Evolutionary conservation across 192 early-diverging fungal genomes (phyloP), one percentile per base, ranked within the genome.

Genomic region (Backusella tuberculispora): DNA sequence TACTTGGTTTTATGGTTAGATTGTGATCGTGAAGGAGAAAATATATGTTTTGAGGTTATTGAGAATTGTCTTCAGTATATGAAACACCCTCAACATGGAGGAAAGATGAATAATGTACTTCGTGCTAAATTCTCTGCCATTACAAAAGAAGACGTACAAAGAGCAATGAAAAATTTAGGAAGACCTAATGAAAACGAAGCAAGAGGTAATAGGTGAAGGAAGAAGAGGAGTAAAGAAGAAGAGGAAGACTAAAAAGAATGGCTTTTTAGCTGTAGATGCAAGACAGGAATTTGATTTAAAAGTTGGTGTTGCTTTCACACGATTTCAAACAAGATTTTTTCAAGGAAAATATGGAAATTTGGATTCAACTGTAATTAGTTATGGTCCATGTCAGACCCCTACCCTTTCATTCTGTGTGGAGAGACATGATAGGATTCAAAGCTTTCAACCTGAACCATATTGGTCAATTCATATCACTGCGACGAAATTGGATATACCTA

Each of bases 271-370:
- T 10, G 85, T 87, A 38, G 85, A 87, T 73, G 85, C 88, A 15
- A 60, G 85, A 43, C 85, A 87, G 34, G 85, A 87, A 63, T 66
- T 87, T 0, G 85, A 87, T 83, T 40, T 87, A 34, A 87, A 87
- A 40, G 85, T 87, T 6, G 84, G 84, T 42, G 76, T 79, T 6
- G 74, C 75, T 4, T 82, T 82, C 26, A 80, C 76, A 17, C 73
- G 78, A n/a, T 87, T 86, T 37, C 85, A 87, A 68, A 87, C 85
- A 8, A 60, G 74, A 15, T 87, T 85, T 12, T 87, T 87, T 48
- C 88, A 87, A 76, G 87, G 87, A 56, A 87, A 87, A 74, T 87
- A 87, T 46, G 85, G 85, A 37, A 66, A 87, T 41, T 66, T 87
- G 41, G 86, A 87, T 63, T 82, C 81, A 21, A 74, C 74, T 4